Percentiles rank a stretch among this genome's conserved stretches.
Conservation (phyloP, 2,329 filamentous ascomycete genomes). For the Dactylellina leptospora region DNA sequence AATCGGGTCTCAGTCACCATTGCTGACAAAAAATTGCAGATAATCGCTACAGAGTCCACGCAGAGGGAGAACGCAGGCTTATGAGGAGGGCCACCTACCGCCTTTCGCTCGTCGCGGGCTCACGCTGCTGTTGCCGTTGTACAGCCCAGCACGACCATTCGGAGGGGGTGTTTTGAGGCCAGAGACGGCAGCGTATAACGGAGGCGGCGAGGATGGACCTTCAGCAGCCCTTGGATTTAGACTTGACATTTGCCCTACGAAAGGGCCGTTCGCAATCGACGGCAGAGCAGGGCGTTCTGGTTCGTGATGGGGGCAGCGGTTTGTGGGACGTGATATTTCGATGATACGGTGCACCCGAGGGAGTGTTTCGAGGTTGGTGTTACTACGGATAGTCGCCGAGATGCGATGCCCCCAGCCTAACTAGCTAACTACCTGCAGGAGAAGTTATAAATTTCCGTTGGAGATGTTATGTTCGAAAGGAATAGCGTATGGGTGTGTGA, state of each 20-base stretch:
- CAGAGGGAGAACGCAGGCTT: too few relatives aligned
- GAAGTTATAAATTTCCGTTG: background rate
- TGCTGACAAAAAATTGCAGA: background rate
- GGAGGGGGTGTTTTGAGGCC: conserved; percentile 52
- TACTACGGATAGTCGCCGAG: background rate
- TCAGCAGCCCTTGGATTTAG: conserved; percentile 52
- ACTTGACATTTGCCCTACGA: conserved; percentile 50
- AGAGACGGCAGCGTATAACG: conserved; percentile 49
- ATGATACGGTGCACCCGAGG: background rate
- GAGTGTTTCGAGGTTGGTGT: conserved; percentile 6
- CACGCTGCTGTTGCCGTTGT: conserved; percentile 50
- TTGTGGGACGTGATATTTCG: background rate
- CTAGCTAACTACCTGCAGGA: background rate
- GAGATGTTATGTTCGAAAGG: too few relatives aligned
- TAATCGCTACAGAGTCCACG: too few relatives aligned
- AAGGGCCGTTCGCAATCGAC: conserved; percentile 49
- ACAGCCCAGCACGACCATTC: conserved; percentile 48
- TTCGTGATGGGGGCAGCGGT: background rate
- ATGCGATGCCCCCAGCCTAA: background rate
- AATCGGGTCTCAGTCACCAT: conserved; percentile 40
- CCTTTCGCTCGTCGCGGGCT: conserved; percentile 50
- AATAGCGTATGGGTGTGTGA: background rate
- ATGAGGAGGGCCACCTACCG: too few relatives aligned
- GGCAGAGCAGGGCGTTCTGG: conserved; percentile 22
- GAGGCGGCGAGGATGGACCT: conserved; percentile 52